These are phyloP conservation scores for Monilinia fructicola DNA, from an alignment of 2,329 filamentous ascomycete species.

Conservation along the genomic window DNA sequence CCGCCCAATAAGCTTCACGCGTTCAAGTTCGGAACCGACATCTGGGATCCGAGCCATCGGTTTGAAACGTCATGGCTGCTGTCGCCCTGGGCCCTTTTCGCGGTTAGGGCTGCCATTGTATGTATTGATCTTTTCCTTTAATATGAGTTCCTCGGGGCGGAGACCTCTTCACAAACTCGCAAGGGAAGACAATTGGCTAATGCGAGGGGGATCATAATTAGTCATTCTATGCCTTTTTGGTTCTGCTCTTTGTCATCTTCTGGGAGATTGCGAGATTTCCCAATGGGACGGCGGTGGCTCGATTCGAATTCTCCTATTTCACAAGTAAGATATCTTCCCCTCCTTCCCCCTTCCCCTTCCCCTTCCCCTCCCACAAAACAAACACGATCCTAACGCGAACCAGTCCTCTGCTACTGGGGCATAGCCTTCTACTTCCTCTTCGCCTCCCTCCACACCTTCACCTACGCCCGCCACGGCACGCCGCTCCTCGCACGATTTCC, in stretches of 20 bases:
- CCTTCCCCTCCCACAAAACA: not conserved
- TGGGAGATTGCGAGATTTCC: slow-evolving; percentile 58
- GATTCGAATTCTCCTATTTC: slow-evolving; percentile 72
- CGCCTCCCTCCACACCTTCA: slow-evolving; percentile 65
- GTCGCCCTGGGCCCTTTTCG: slow-evolving; percentile 61
- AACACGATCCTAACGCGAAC: not conserved
- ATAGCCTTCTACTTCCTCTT: slow-evolving; percentile 75
- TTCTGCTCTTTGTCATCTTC: slow-evolving; percentile 67
- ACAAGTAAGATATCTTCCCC: slow-evolving; percentile 50
- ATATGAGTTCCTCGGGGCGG: not conserved
- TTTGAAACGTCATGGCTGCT: slow-evolving; percentile 82
- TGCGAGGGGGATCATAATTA: slow-evolving; percentile 33
- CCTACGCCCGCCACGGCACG: slow-evolving; percentile 59
- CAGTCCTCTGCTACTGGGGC: slow-evolving; percentile 68
- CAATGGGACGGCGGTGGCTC: slow-evolving; percentile 9
- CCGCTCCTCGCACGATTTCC: slow-evolving; percentile 60
- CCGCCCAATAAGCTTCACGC: not conserved
- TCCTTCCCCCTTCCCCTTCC: not conserved
- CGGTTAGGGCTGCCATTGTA: slow-evolving; percentile 55
- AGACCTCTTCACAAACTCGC: too few relatives aligned
- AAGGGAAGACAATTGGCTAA: not conserved
- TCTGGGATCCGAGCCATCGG: slow-evolving; percentile 51
- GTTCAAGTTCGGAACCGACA: slow-evolving; percentile 26
- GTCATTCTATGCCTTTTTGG: slow-evolving; percentile 67
- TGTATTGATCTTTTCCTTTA: slow-evolving; percentile 39